Evolutionary conservation across 2,329 filamentous ascomycete species (phyloP).

Genomic region (Aspergillus bombycis): DNA sequence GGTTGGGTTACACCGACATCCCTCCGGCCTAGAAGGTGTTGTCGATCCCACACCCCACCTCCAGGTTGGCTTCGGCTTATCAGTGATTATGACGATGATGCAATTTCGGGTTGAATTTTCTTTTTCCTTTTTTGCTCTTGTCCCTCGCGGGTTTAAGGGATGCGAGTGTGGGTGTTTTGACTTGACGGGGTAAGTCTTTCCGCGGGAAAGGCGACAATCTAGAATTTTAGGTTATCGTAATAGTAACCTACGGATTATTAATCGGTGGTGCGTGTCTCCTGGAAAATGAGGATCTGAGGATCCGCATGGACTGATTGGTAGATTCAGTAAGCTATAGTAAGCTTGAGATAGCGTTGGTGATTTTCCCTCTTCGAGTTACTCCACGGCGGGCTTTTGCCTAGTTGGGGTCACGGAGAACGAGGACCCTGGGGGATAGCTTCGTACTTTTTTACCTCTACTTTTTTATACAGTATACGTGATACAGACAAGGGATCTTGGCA

Average conservation of each 20-base stretch:
- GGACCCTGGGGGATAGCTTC: neutral
- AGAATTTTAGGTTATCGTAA: neutral
- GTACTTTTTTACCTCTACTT: neutral
- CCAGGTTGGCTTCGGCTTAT: neutral
- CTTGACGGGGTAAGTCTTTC: constrained; percentile 5
- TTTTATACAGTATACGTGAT: neutral
- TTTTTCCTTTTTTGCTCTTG: neutral
- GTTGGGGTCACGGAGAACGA: neutral
- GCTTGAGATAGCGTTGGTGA: neutral
- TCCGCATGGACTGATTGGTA: neutral
- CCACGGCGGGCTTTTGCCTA: neutral
- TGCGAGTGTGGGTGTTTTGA: neutral
- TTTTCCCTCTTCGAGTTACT: neutral
- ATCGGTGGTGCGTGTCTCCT: neutral
- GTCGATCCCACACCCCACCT: neutral
- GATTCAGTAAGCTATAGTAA: neutral
- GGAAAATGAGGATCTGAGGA: neutral
- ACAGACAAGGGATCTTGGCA: constrained; percentile 2
- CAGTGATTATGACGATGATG: neutral
- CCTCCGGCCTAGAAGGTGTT: neutral
- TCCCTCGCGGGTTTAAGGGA: neutral
- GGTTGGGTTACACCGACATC: neutral
- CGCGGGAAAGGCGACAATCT: neutral
- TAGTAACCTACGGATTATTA: neutral
- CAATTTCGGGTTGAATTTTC: neutral